These are phyloP conservation scores for Inga laurina DNA, from an alignment of 306 rosid genomes.

Conservation along the genomic window DNA sequence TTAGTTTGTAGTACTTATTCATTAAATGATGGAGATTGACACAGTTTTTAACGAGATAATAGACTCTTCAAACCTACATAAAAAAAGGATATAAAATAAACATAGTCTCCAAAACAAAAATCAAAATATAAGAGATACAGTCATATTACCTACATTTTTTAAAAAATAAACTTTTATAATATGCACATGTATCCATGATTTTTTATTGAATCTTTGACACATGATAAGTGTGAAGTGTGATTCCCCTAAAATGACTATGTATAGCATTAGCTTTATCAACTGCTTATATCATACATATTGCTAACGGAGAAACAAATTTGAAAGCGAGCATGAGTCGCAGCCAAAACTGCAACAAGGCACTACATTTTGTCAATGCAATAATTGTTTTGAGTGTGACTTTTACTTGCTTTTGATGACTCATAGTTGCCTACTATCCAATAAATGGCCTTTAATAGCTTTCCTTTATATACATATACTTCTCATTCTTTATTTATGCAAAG, in stretches of 20 bases:
- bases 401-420: background rate
- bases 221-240: background rate
- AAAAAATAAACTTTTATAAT: background rate
- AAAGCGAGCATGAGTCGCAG: background rate
- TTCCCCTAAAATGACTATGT: background rate
- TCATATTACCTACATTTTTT: background rate
- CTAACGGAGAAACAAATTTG: background rate
- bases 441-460: conserved; percentile 14
- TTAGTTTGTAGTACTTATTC: background rate
- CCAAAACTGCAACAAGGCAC: background rate
- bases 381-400: conserved; percentile 22
- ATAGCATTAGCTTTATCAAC: background rate
- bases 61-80: background rate
- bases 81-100: background rate
- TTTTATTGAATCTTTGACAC: background rate
- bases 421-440: background rate
- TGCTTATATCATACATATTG: background rate
- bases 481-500: conserved; percentile 24
- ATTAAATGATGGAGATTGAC: background rate
- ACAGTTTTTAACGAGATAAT: background rate
- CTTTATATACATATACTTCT: background rate
- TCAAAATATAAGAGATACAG: background rate
- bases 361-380: conserved; percentile 12
- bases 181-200: background rate
- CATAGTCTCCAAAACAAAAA: background rate